These are phyloP conservation scores for Hypoxylon crocopeplum DNA, from an alignment of 495 filamentous ascomycete genomes.

Conservation along the genomic window DNA sequence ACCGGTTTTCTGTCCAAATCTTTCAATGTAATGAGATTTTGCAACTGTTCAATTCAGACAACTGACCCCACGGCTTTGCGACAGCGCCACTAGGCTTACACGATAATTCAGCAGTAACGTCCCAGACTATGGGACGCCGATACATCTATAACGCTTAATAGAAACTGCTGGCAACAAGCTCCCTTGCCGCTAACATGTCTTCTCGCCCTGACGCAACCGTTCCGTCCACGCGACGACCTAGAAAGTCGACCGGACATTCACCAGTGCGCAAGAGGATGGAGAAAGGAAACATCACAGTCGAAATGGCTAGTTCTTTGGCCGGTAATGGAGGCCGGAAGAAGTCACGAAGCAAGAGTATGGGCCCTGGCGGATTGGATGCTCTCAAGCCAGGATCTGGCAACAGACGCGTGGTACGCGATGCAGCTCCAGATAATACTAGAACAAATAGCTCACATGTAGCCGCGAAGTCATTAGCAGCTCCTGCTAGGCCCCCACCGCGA, in stretches of 20 bases:
- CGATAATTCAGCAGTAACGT: background rate
- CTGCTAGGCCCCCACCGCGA: slow-evolving; percentile 56
- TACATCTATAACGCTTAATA: background rate
- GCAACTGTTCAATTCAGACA: no score
- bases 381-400: slow-evolving; percentile 82
- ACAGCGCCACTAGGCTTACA: slow-evolving; percentile 4
- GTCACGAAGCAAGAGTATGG: slow-evolving; percentile 92
- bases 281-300: slow-evolving; percentile 76
- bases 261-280: slow-evolving; percentile 59
- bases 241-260: slow-evolving; percentile 79
- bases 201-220: slow-evolving; percentile 53
- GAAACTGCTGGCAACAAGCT: background rate
- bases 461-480: slow-evolving; percentile 54
- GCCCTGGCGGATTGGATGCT: slow-evolving; percentile 85
- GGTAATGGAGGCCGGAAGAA: slow-evolving; percentile 65
- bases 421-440: slow-evolving; percentile 20
- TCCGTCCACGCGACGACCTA: slow-evolving; percentile 65
- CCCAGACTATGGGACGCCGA: slow-evolving; percentile 6
- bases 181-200: slow-evolving; percentile 48
- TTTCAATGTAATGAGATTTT: no score
- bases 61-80: slow-evolving; percentile 2
- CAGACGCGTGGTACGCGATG: slow-evolving; percentile 71
- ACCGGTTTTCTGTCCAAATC: no score
- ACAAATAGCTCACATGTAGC: slow-evolving; percentile 8
- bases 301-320: slow-evolving; percentile 55